These are phyloP conservation scores for Talaromyces atroroseus DNA, from an alignment of 2,329 filamentous ascomycete genomes.

Conservation along the genomic window DNA sequence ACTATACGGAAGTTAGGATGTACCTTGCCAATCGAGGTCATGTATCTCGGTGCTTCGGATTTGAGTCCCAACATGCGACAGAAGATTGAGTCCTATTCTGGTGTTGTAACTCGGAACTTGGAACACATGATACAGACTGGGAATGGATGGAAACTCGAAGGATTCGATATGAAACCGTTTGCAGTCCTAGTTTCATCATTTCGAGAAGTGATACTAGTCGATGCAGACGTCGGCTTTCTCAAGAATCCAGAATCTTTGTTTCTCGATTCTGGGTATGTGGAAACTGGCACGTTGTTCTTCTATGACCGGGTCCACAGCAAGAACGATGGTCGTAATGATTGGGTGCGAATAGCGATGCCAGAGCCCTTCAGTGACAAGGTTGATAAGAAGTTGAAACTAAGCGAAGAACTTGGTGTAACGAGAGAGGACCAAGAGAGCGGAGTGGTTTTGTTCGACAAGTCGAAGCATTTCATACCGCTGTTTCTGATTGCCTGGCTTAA, in stretches of 20 bases:
- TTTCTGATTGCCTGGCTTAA: neutral
- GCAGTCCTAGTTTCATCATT: slow-evolving; percentile 45
- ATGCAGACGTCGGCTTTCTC: slow-evolving; percentile 44
- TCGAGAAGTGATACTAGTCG: slow-evolving; percentile 45
- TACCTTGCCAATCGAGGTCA: neutral
- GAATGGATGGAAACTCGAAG: slow-evolving; percentile 39
- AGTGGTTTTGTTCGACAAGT: slow-evolving; percentile 45
- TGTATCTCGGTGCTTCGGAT: slow-evolving; percentile 34
- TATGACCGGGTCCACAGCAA: slow-evolving; percentile 39
- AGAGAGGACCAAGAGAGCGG: slow-evolving; percentile 42
- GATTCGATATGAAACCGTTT: slow-evolving; percentile 46
- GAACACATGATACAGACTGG: slow-evolving; percentile 41
- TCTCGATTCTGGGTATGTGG: slow-evolving; percentile 37
- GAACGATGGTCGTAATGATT: slow-evolving; percentile 32
- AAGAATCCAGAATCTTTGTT: slow-evolving; percentile 40
- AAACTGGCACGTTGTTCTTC: slow-evolving; percentile 45
- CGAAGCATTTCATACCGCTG: slow-evolving; percentile 22
- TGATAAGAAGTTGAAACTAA: slow-evolving; percentile 28
- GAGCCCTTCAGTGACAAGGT: slow-evolving; percentile 29
- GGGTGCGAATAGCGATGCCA: slow-evolving; percentile 41
- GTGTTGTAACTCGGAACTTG: slow-evolving; percentile 42
- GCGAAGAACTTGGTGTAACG: neutral
- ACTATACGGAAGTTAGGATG: neutral
- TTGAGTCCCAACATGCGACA: slow-evolving; percentile 39
- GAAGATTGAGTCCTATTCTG: slow-evolving; percentile 38